These are phyloP conservation scores for Excoecaria cochinchinensis DNA, from an alignment of 345 rosid genomes.

Conservation along the genomic window DNA sequence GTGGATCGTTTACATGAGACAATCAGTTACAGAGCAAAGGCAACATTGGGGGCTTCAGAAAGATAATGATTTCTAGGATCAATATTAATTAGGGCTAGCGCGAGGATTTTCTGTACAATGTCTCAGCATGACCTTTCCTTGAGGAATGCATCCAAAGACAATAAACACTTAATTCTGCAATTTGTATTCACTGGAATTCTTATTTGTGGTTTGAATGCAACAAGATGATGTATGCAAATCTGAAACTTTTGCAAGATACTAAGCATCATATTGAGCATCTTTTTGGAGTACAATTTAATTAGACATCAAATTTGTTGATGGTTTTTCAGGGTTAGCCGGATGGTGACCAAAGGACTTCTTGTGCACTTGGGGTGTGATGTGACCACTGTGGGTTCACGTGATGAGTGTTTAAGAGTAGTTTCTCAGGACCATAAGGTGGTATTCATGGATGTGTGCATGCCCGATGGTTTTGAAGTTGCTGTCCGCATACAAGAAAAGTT, in stretches of 20 bases:
- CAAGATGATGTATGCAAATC: neutral
- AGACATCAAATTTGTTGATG: slow-evolving; percentile 11
- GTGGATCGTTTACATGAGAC: no score
- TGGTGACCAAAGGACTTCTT: slow-evolving; percentile 78
- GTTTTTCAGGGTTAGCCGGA: slow-evolving; percentile 70
- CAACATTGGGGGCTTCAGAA: no score
- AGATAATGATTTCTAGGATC: neutral
- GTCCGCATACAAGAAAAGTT: slow-evolving; percentile 59
- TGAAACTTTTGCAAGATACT: neutral
- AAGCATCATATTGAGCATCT: neutral
- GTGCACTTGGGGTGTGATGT: slow-evolving; percentile 90
- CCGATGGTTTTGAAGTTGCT: slow-evolving; percentile 65
- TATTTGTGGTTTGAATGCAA: neutral
- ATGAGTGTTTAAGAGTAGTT: slow-evolving; percentile 64
- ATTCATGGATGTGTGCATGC: slow-evolving; percentile 66
- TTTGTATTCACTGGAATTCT: neutral
- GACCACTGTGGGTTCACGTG: slow-evolving; percentile 60
- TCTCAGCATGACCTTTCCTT: neutral
- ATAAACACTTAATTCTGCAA: neutral
- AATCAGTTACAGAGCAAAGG: no score
- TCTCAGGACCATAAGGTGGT: slow-evolving; percentile 79
- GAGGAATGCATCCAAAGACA: neutral
- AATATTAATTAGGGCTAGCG: neutral
- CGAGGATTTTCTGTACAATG: neutral
- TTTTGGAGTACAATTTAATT: neutral